These are phyloP conservation scores for Aspergillus steynii DNA, from an alignment of 495 filamentous ascomycete species.

Conservation along the genomic window DNA sequence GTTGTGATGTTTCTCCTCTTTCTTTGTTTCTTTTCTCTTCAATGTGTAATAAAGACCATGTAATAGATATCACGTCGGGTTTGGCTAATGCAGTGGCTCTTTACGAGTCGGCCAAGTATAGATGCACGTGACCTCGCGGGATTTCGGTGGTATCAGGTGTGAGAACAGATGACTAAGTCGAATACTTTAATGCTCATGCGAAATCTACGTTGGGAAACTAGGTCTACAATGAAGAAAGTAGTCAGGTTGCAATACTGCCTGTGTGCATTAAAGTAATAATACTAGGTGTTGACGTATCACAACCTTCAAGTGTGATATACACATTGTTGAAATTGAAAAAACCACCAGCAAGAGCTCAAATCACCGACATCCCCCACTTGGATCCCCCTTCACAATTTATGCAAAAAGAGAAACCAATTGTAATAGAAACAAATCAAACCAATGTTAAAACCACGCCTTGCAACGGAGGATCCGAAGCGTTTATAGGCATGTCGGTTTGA, in stretches of 20 bases:
- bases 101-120: background rate
- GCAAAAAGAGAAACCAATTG: constrained; percentile 12
- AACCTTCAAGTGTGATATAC: constrained; percentile 19
- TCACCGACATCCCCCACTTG: constrained; percentile 15
- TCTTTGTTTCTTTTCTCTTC: background rate
- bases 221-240: background rate
- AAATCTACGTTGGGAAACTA: too few relatives aligned
- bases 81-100: background rate
- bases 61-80: background rate
- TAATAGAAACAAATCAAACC: constrained; percentile 3
- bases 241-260: background rate
- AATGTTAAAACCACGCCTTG: constrained; percentile 4
- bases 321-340: constrained; percentile 34
- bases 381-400: constrained; percentile 13
- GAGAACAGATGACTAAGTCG: too few relatives aligned
- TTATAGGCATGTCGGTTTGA: constrained; percentile 32
- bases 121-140: background rate
- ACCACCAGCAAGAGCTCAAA: constrained; percentile 20
- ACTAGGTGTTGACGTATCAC: constrained; percentile 3
- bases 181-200: too few relatives aligned
- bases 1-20: constrained; percentile 21
- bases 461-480: constrained; percentile 25
- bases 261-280: background rate
- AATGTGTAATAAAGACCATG: background rate
- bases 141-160: background rate